These are phyloP conservation scores for Fusarium torreyae DNA, from an alignment of 2,329 filamentous ascomycete species.

Conservation along the genomic window DNA sequence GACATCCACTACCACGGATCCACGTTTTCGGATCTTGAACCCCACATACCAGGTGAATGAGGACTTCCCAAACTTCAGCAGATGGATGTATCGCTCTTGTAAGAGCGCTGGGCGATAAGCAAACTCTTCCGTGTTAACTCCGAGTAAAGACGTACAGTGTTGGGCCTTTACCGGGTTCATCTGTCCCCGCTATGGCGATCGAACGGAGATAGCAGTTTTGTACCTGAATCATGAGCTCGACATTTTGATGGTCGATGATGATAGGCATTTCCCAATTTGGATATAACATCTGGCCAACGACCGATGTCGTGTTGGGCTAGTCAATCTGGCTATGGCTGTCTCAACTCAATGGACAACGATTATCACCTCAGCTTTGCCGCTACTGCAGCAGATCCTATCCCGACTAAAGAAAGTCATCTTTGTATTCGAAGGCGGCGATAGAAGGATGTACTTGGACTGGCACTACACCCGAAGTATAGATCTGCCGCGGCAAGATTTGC, in stretches of 20 bases:
- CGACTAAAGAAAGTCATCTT: not conserved
- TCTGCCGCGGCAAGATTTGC: too few species aligned
- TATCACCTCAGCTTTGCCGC: not conserved
- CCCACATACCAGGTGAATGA: not conserved
- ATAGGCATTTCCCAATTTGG: not conserved
- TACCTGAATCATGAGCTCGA: slow-evolving; percentile 8
- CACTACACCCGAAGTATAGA: too few species aligned
- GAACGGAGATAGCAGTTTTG: not conserved
- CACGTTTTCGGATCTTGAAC: not conserved
- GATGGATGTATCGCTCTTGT: not conserved
- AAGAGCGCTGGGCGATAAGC: not conserved
- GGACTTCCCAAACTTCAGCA: not conserved
- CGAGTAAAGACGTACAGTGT: not conserved
- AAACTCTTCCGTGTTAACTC: slow-evolving; percentile 2
- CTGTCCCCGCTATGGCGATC: not conserved
- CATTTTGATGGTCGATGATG: not conserved
- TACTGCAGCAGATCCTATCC: not conserved
- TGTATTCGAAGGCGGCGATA: not conserved
- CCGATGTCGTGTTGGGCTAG: not conserved
- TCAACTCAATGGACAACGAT: not conserved
- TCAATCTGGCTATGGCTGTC: not conserved
- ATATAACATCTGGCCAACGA: not conserved
- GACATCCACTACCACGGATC: not conserved
- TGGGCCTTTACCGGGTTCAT: slow-evolving; percentile 1
- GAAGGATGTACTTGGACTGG: too few species aligned